Evolutionary conservation across 768 basidiomycete genomes (phyloP).

Genomic region (Podaxis sp.): DNA sequence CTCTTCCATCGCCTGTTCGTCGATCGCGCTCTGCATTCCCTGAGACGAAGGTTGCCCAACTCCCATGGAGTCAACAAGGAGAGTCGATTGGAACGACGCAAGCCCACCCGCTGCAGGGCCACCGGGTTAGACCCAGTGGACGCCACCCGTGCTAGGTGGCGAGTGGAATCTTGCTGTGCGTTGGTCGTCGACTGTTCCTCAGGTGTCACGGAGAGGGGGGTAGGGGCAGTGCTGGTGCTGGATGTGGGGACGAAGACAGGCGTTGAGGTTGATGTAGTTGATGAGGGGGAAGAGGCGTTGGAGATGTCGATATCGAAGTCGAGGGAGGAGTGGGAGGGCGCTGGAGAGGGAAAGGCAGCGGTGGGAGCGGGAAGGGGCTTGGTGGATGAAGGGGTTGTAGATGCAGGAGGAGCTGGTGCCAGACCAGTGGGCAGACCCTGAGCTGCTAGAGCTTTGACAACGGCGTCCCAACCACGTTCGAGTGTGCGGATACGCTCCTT

Average conservation of each 20-base stretch:
- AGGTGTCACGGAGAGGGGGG: conserved; percentile 17
- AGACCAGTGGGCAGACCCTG: conserved; percentile 58
- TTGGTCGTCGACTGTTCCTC: conserved; percentile 21
- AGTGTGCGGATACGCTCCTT: conserved; percentile 73
- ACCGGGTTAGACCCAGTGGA: conserved; percentile 59
- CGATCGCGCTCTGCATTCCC: conserved; percentile 50
- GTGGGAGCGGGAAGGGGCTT: conserved; percentile 25
- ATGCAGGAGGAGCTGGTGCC: conserved; percentile 19
- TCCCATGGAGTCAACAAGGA: conserved; percentile 18
- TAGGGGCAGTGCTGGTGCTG: conserved; percentile 17
- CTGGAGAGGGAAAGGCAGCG: conserved; percentile 35
- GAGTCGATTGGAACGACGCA: conserved; percentile 21
- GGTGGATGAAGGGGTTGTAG: conserved; percentile 21
- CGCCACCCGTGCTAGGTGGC: conserved; percentile 99
- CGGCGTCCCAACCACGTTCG: conserved; percentile 78
- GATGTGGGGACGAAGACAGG: conserved; percentile 26
- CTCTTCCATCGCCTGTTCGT: conserved; percentile 64
- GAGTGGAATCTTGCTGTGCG: conserved; percentile 60
- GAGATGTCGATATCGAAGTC: conserved; percentile 22
- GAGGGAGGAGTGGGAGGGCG: conserved; percentile 36
- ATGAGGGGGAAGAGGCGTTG: conserved; percentile 22
- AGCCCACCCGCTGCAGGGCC: conserved; percentile 95
- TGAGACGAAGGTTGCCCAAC: conserved; percentile 16
- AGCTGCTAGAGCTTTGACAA: conserved; percentile 67
- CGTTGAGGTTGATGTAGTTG: conserved; percentile 31